phyloP scores from a whole-genome alignment of 2,329 filamentous ascomycete genomes.

The Epicoccum sorghinum region DNA sequence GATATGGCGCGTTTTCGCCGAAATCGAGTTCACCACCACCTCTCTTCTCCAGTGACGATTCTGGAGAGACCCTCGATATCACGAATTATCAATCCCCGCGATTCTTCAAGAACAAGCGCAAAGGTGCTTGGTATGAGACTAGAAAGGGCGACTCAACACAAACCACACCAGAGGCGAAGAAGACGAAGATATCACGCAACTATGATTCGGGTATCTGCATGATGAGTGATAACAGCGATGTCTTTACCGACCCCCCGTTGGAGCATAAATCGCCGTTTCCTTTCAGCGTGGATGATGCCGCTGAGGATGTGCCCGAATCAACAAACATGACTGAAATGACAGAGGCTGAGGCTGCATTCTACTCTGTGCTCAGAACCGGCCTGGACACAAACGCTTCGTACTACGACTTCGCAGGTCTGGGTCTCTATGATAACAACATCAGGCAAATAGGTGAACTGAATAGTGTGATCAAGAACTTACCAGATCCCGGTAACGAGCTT shows the following conservation, averaged over 20 bases:
- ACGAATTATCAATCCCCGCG: constrained; percentile 42
- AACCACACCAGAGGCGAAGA: constrained; percentile 28
- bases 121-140: constrained; percentile 38
- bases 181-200: constrained; percentile 37
- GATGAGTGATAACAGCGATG: constrained; percentile 36
- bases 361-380: constrained; percentile 16
- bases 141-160: constrained; percentile 25
- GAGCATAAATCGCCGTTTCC: constrained; percentile 25
- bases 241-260: constrained; percentile 20
- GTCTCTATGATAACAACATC: constrained; percentile 32
- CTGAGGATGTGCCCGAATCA: constrained; percentile 5
- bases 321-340: constrained; percentile 7
- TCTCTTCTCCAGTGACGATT: constrained; percentile 43
- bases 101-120: constrained; percentile 41
- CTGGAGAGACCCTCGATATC: constrained; percentile 35
- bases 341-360: constrained; percentile 15
- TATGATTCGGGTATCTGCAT: constrained; percentile 42
- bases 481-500: constrained; percentile 31
- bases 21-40: constrained; percentile 42
- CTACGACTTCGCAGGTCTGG: constrained; percentile 22
- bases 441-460: constrained; percentile 32
- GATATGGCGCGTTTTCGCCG: constrained; percentile 25
- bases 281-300: constrained; percentile 3
- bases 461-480: constrained; percentile 31
- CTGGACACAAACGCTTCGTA: constrained; percentile 23